These are phyloP conservation scores for Rhynchosporium graminicola DNA, from an alignment of 2,329 filamentous ascomycete genomes.

Conservation along the genomic window DNA sequence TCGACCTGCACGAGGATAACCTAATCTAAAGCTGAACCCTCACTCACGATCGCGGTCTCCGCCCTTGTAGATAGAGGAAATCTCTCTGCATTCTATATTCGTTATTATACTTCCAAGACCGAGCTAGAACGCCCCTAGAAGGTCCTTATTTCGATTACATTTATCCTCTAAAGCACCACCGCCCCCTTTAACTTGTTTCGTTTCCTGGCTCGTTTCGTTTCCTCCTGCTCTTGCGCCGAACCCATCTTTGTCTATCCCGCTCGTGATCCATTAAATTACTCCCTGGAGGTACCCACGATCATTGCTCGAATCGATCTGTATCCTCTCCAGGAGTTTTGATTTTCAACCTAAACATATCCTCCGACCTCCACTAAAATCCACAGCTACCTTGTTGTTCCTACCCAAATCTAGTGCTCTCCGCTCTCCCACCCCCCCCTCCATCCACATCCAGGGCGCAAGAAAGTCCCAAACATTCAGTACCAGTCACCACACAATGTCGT, in stretches of 20 bases:
- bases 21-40: background rate
- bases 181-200: background rate
- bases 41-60: background rate
- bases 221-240: background rate
- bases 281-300: background rate
- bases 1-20: background rate
- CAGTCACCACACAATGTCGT: background rate
- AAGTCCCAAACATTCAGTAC: background rate
- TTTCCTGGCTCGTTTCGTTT: background rate
- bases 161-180: background rate
- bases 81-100: background rate
- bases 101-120: constrained; percentile 4
- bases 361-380: background rate
- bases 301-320: background rate
- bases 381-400: background rate
- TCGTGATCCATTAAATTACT: background rate
- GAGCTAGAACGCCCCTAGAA: constrained; percentile 15
- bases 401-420: too few relatives aligned
- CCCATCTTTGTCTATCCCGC: background rate
- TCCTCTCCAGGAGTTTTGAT: background rate
- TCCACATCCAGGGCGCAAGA: background rate
- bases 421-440: background rate
- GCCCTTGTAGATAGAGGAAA: constrained; percentile 6
- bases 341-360: background rate
- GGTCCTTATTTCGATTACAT: constrained; percentile 5